Evolutionary conservation across 345 rosid species (phyloP).

Genomic region (Sonneratia alba): DNA sequence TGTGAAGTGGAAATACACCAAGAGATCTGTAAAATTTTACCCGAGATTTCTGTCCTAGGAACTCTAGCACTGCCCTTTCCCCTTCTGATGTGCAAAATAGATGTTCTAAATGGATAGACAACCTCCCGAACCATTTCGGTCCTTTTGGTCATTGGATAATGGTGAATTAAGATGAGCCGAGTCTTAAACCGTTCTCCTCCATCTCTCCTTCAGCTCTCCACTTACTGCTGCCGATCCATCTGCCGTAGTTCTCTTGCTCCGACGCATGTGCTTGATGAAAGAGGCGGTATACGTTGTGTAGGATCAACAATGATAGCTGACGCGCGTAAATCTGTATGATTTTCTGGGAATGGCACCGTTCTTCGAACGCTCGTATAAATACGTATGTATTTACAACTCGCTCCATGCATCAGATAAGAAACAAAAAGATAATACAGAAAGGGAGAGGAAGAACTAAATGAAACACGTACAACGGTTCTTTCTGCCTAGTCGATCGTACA

Average conservation of each 20-base stretch:
- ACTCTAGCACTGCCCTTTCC: too few species aligned
- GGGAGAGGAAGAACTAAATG: too few species aligned
- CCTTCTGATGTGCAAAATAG: not conserved
- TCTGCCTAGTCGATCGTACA: not conserved
- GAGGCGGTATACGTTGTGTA: too few species aligned
- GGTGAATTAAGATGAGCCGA: not conserved
- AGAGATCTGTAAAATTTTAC: not conserved
- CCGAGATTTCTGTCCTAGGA: not conserved
- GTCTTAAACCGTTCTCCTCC: not conserved
- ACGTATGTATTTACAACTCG: too few species aligned
- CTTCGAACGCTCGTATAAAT: not conserved
- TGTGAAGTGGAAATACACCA: not conserved
- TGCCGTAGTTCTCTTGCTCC: not conserved
- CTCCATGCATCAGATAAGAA: too few species aligned
- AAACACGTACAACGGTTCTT: not conserved
- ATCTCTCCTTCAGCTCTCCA: not conserved
- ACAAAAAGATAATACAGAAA: too few species aligned
- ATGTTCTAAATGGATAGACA: not conserved
- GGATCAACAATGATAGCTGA: not conserved
- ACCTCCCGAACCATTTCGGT: not conserved
- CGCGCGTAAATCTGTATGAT: not conserved
- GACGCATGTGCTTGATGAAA: too few species aligned
- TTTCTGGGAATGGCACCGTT: not conserved
- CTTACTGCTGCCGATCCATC: not conserved
- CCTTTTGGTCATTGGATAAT: not conserved